These are phyloP conservation scores for Thozetella sp. DNA, from an alignment of 495 filamentous ascomycete species.

Conservation along the genomic window DNA sequence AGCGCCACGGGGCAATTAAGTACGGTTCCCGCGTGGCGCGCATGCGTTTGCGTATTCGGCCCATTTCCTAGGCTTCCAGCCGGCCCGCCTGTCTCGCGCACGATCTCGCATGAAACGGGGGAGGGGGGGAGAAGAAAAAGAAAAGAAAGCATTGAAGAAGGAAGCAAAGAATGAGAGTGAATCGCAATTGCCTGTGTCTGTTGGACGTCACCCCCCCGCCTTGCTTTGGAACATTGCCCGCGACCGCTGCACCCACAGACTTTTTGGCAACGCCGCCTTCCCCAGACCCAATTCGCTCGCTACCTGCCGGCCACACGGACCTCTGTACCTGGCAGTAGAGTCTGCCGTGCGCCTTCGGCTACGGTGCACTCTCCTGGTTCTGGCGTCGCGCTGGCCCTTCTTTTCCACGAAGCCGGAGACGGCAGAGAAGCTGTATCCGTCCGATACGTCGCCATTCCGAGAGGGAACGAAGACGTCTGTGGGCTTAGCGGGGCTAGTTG, in stretches of 20 bases:
- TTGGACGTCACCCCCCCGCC: too few species aligned
- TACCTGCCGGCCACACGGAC: not conserved
- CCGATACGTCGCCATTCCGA: not conserved
- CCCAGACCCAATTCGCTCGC: too few species aligned
- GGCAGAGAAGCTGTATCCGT: too few species aligned
- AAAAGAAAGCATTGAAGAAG: not conserved
- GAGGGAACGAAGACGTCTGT: not conserved
- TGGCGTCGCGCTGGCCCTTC: not conserved
- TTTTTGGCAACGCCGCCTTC: not conserved
- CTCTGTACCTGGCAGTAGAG: not conserved
- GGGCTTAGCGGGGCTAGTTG: too few species aligned
- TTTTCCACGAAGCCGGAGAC: not conserved
- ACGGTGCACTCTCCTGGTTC: not conserved
- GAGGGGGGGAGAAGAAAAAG: not conserved
- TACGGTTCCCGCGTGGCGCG: not conserved
- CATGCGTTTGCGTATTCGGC: not conserved
- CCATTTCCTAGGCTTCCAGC: too few species aligned
- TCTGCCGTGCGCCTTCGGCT: constrained; percentile 1
- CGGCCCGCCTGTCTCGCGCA: too few species aligned
- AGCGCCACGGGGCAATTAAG: constrained; percentile 1
- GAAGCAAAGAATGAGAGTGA: too few species aligned
- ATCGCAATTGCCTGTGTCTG: too few species aligned
- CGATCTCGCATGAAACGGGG: too few species aligned
- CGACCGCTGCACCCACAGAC: not conserved
- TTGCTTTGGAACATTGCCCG: too few species aligned